Percentiles rank a stretch among this genome's conserved stretches.
phyloP scores from a whole-genome alignment of 2,329 filamentous ascomycete species.

The Penicillium sp. region DNA sequence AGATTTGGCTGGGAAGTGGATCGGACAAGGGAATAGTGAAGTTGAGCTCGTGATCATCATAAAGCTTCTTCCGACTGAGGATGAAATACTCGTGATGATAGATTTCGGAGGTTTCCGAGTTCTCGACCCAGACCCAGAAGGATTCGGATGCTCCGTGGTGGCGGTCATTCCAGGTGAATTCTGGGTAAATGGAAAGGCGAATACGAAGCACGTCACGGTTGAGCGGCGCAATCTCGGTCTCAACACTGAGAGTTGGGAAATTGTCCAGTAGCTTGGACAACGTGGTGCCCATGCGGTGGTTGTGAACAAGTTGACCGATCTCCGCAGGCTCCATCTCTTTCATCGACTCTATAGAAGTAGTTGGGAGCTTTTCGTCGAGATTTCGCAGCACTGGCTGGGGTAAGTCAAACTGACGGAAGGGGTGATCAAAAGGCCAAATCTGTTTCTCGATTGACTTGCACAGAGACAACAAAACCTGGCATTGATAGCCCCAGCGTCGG shows the following conservation, averaged over 20 bases:
- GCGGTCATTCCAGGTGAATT: slow-evolving; percentile 92
- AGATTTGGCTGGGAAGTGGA: slow-evolving; percentile 91
- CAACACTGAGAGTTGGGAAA: slow-evolving; percentile 87
- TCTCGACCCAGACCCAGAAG: slow-evolving; percentile 99
- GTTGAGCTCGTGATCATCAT: slow-evolving; percentile 95
- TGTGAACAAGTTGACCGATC: slow-evolving; percentile 88
- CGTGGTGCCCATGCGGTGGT: slow-evolving; percentile 78
- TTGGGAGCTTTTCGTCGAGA: slow-evolving; percentile 73
- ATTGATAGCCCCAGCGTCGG: slow-evolving; percentile 92
- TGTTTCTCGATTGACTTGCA: slow-evolving; percentile 97
- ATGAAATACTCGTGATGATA: slow-evolving; percentile 99
- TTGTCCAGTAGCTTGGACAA: slow-evolving; percentile 80
- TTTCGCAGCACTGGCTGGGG: slow-evolving; percentile 79
- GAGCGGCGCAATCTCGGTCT: slow-evolving; percentile 90
- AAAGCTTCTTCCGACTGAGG: slow-evolving; percentile 79
- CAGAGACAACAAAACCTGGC: slow-evolving; percentile 81
- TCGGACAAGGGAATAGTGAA: slow-evolving; percentile 96
- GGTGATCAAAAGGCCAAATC: slow-evolving; percentile 93
- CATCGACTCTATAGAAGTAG: slow-evolving; percentile 74
- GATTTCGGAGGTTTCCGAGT: slow-evolving; percentile 95
- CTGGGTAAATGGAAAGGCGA: slow-evolving; percentile 77
- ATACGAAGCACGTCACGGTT: slow-evolving; percentile 95
- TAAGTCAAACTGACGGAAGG: slow-evolving; percentile 90
- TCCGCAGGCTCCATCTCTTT: slow-evolving; percentile 92
- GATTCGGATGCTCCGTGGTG: slow-evolving; percentile 93